Evolutionary conservation across 495 filamentous ascomycete species (phyloP).

Genomic region (Apodospora peruviana): DNA sequence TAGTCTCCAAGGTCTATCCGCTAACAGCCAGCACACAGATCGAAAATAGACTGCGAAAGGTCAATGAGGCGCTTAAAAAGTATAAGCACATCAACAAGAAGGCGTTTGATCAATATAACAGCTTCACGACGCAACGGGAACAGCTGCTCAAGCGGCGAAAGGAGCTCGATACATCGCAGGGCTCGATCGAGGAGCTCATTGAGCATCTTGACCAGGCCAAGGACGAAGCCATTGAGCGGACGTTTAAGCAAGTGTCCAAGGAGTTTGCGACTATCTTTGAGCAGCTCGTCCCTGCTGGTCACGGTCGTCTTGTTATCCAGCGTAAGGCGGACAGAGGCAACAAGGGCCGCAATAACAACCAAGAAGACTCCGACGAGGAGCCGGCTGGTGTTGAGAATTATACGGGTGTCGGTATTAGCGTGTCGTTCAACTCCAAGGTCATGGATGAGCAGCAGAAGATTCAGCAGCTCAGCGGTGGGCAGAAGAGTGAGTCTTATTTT

Average conservation of each 20-base stretch:
- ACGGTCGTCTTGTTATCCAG: slow-evolving; percentile 88
- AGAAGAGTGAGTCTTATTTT: slow-evolving; percentile 72
- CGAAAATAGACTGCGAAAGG: slow-evolving; percentile 81
- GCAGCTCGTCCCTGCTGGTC: slow-evolving; percentile 88
- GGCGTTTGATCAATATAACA: slow-evolving; percentile 97
- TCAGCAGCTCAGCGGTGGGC: slow-evolving; percentile 91
- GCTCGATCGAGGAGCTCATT: slow-evolving; percentile 86
- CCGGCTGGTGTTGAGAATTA: slow-evolving; percentile 83
- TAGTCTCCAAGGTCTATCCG: background rate
- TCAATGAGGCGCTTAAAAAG: slow-evolving; percentile 91
- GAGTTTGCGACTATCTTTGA: slow-evolving; percentile 92
- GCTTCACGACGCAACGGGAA: slow-evolving; percentile 87
- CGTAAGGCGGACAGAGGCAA: slow-evolving; percentile 70
- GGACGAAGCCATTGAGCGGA: slow-evolving; percentile 92
- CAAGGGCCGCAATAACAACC: slow-evolving; percentile 43
- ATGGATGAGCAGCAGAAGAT: slow-evolving; percentile 95
- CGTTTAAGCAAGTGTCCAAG: slow-evolving; percentile 93
- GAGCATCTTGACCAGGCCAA: slow-evolving; percentile 89
- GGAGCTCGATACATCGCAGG: slow-evolving; percentile 78
- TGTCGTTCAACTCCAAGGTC: slow-evolving; percentile 96
- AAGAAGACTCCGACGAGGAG: slow-evolving; percentile 68
- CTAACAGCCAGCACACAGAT: slow-evolving; percentile 43
- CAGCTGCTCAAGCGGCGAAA: slow-evolving; percentile 71
- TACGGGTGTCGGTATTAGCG: slow-evolving; percentile 94
- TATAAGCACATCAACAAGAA: slow-evolving; percentile 99